phyloP scores from a whole-genome alignment of 2,329 filamentous ascomycete genomes.

The Xylaria sp. region DNA sequence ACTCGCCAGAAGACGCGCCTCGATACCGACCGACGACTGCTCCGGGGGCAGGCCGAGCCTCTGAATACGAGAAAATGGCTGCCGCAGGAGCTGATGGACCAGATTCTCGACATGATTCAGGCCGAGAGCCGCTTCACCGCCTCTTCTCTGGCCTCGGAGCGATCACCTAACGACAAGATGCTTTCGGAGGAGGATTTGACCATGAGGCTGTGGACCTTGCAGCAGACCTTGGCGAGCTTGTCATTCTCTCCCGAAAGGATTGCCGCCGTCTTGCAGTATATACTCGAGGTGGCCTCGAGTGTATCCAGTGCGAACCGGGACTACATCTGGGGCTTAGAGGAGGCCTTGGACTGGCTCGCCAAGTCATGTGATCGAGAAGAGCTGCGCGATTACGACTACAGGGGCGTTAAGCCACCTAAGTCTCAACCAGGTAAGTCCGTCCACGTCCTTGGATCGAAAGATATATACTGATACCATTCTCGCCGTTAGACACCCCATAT shows the following conservation, averaged over 20 bases:
- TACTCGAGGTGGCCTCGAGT: constrained; percentile 74
- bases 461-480: constrained; percentile 25
- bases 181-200: constrained; percentile 81
- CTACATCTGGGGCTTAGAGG: constrained; percentile 84
- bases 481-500: constrained; percentile 57
- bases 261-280: constrained; percentile 71
- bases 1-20: constrained; percentile 79
- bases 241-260: constrained; percentile 75
- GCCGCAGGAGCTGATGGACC: constrained; percentile 79
- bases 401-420: constrained; percentile 52
- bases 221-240: constrained; percentile 75
- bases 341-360: constrained; percentile 91
- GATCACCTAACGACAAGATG: constrained; percentile 61
- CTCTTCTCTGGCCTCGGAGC: constrained; percentile 62
- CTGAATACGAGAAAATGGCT: constrained; percentile 83
- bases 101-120: constrained; percentile 78
- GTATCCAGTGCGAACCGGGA: constrained; percentile 69
- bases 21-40: constrained; percentile 85
- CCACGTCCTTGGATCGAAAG: not conserved
- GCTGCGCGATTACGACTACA: constrained; percentile 76
- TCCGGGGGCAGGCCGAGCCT: constrained; percentile 80
- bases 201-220: constrained; percentile 84
- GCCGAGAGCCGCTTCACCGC: constrained; percentile 70
- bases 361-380: constrained; percentile 76
- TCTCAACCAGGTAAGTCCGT: constrained; percentile 48